Evolutionary conservation across 352 stramenopile species (phyloP).

Genomic region (Pythium sp.): DNA sequence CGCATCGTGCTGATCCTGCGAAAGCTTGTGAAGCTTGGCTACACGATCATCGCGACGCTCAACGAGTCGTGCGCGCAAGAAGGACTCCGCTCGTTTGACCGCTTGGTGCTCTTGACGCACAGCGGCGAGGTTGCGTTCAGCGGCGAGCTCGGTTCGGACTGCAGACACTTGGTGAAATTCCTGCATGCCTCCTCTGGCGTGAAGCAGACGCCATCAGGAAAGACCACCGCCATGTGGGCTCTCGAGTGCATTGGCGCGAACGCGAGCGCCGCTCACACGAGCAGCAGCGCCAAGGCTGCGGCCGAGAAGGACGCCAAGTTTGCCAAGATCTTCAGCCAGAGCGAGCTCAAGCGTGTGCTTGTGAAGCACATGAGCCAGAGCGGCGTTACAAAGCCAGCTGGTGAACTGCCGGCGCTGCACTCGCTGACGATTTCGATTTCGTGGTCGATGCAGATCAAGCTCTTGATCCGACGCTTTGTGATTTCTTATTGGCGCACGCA

Average conservation of each 20-base stretch:
- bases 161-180: slow-evolving; percentile 18
- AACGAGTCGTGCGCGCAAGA: slow-evolving; percentile 13
- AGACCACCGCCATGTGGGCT: slow-evolving; percentile 14
- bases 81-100: slow-evolving; percentile 19
- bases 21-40: slow-evolving; percentile 10
- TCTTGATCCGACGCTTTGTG: slow-evolving; percentile 33
- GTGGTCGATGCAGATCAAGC: slow-evolving; percentile 22
- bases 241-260: slow-evolving; percentile 16
- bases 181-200: slow-evolving; percentile 15
- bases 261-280: slow-evolving; percentile 6
- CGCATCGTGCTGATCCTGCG: slow-evolving; percentile 19
- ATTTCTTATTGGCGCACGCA: slow-evolving; percentile 59
- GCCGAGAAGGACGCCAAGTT: slow-evolving; percentile 22
- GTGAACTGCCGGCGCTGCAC: slow-evolving; percentile 7
- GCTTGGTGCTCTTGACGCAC: slow-evolving; percentile 19
- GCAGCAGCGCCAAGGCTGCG: slow-evolving; percentile 3
- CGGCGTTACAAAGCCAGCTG: slow-evolving; percentile 13
- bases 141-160: slow-evolving; percentile 20
- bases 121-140: slow-evolving; percentile 20
- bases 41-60: slow-evolving; percentile 20
- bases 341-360: slow-evolving; percentile 19
- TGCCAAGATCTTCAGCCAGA: slow-evolving; percentile 23
- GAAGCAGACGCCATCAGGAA: slow-evolving; percentile 14
- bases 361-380: slow-evolving; percentile 14
- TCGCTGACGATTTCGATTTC: slow-evolving; percentile 5